These are phyloP conservation scores for Candida pseudoviswanathii DNA, from an alignment of 1,139 yeast species.

Conservation along the genomic window DNA sequence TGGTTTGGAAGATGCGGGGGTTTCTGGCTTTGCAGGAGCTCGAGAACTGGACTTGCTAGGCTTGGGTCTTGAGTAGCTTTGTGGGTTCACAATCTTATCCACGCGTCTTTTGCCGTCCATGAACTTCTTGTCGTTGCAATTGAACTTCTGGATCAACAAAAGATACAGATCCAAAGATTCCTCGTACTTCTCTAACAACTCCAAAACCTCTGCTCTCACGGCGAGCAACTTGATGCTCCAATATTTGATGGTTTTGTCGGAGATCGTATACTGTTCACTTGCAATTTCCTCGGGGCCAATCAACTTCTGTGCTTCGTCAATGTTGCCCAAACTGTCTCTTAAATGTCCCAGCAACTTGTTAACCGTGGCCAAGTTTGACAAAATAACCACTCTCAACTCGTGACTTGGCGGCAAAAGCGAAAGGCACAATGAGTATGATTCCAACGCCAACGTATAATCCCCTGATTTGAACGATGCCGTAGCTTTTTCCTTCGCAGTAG, in stretches of 20 bases:
- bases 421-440: constrained; percentile 62
- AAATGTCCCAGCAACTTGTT: constrained; percentile 74
- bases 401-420: constrained; percentile 65
- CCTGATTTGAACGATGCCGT: constrained; percentile 71
- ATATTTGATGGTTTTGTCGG: constrained; percentile 61
- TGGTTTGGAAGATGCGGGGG: constrained; percentile 16
- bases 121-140: constrained; percentile 61
- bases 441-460: constrained; percentile 72
- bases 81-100: constrained; percentile 61
- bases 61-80: constrained; percentile 17
- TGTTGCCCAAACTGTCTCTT: constrained; percentile 56
- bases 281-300: constrained; percentile 40
- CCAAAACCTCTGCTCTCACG: constrained; percentile 82
- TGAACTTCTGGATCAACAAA: constrained; percentile 59
- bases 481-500: constrained; percentile 62
- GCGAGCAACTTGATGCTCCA: constrained; percentile 73
- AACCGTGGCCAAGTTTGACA: constrained; percentile 77
- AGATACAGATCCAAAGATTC: constrained; percentile 67
- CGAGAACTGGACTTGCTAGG: constrained; percentile 17
- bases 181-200: constrained; percentile 68
- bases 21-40: constrained; percentile 11
- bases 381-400: constrained; percentile 64
- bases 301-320: constrained; percentile 59
- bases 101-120: constrained; percentile 88
- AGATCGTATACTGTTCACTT: constrained; percentile 25